Evolutionary conservation across 352 stramenopile genomes (phyloP).

Genomic region (Pythium sukuiense): DNA sequence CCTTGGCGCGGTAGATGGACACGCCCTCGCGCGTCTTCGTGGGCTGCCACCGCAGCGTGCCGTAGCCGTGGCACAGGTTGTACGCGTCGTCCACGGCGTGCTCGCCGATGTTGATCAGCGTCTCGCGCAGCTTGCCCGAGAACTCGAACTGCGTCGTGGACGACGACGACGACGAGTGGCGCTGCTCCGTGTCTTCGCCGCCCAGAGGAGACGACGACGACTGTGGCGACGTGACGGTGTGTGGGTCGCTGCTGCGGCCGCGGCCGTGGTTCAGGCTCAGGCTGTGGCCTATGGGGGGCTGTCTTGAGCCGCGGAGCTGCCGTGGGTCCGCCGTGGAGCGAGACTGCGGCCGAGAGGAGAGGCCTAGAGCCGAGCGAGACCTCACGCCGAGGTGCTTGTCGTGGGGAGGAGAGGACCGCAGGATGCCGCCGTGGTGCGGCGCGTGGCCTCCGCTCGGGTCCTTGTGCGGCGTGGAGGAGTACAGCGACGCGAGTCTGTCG

Average conservation of each 20-base stretch:
- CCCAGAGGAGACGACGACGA: constrained; percentile 2
- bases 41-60: constrained; percentile 68
- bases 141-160: constrained; percentile 25
- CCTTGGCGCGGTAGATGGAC: constrained; percentile 64
- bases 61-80: constrained; percentile 77
- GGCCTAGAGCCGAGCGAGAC: constrained; percentile 17
- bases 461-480: constrained; percentile 2
- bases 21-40: constrained; percentile 66
- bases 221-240: neutral
- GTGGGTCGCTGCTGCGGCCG: constrained; percentile 7
- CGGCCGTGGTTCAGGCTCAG: neutral
- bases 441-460: neutral
- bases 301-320: neutral
- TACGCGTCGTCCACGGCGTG: constrained; percentile 77
- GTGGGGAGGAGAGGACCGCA: neutral
- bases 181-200: neutral
- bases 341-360: constrained; percentile 19
- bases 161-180: neutral
- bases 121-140: constrained; percentile 35
- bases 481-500: constrained; percentile 3
- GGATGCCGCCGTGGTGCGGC: constrained; percentile 7
- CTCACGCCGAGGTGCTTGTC: constrained; percentile 1
- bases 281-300: constrained; percentile 5
- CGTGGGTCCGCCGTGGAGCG: constrained; percentile 12
- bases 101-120: constrained; percentile 77